Percentiles rank a stretch among this genome's conserved stretches.
Conservation (phyloP, 116 monocot species). For the Dioscorea cayenensis region DNA sequence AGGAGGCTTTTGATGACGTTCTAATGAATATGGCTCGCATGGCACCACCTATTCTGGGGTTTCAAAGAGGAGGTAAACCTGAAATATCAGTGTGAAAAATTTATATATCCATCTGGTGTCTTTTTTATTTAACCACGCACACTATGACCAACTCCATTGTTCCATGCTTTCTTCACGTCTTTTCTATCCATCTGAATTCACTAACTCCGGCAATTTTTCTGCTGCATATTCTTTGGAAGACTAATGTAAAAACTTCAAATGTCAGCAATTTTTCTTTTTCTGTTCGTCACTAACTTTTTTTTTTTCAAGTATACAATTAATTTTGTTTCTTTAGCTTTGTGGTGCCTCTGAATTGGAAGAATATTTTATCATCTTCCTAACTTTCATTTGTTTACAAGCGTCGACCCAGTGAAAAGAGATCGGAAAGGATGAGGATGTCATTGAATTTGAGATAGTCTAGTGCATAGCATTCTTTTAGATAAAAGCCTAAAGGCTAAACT, state of each 20-base stretch:
- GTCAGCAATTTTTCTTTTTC: constrained; percentile 13
- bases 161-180: neutral
- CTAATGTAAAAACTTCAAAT: constrained; percentile 57
- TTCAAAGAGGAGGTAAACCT: constrained; percentile 58
- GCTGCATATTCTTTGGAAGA: constrained; percentile 20
- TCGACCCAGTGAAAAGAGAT: too few relatives aligned
- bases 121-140: neutral
- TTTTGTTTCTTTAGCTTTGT: neutral
- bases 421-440: too few relatives aligned
- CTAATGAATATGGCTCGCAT: constrained; percentile 45
- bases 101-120: too few relatives aligned
- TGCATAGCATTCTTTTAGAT: too few relatives aligned
- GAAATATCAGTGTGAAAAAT: neutral
- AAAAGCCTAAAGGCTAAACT: too few relatives aligned
- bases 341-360: neutral
- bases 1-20: constrained; percentile 32
- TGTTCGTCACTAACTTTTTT: neutral
- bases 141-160: neutral
- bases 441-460: too few relatives aligned
- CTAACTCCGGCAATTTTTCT: neutral
- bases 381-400: too few relatives aligned
- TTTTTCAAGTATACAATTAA: neutral
- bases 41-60: constrained; percentile 76
- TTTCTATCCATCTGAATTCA: neutral
- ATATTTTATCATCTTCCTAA: neutral